Evolutionary conservation across 768 basidiomycete genomes (phyloP).

Genomic region (Suillus clintonianus): DNA sequence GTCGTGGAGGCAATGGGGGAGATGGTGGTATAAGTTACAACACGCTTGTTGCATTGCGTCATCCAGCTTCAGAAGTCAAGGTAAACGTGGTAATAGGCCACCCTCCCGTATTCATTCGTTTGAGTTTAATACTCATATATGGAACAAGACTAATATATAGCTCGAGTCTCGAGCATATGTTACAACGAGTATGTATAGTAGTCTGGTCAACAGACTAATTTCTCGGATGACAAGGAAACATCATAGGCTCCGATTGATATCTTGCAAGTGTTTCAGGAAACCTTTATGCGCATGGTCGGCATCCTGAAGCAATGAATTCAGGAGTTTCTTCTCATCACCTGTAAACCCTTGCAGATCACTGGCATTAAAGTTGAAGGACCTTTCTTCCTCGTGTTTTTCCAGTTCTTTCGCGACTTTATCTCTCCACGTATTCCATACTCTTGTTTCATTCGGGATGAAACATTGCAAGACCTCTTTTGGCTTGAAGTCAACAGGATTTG

Average conservation of each 20-base stretch:
- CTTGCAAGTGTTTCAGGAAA: neutral
- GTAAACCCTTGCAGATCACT: neutral
- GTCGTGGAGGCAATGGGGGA: neutral
- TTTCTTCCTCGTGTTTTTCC: slow-evolving; percentile 6
- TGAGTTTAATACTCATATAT: too few species aligned
- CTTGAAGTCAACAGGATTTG: slow-evolving; percentile 3
- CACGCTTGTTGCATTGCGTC: neutral
- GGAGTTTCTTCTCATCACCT: neutral
- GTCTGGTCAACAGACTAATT: neutral
- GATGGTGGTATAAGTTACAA: neutral
- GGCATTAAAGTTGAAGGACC: neutral
- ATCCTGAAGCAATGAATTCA: neutral
- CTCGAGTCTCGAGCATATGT: too few species aligned
- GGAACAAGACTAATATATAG: too few species aligned
- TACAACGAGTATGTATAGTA: neutral
- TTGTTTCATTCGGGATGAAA: slow-evolving; percentile 30
- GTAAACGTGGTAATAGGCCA: neutral
- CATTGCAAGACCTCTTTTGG: slow-evolving; percentile 6
- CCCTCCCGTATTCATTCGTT: neutral
- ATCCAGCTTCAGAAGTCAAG: neutral
- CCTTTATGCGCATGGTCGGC: neutral
- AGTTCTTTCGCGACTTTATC: slow-evolving; percentile 22
- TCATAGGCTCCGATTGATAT: neutral
- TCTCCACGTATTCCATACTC: slow-evolving; percentile 30
- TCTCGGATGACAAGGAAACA: neutral